phyloP scores from a whole-genome alignment of 1,284 basidiomycete species.

The Leucoagaricus sp. region DNA sequence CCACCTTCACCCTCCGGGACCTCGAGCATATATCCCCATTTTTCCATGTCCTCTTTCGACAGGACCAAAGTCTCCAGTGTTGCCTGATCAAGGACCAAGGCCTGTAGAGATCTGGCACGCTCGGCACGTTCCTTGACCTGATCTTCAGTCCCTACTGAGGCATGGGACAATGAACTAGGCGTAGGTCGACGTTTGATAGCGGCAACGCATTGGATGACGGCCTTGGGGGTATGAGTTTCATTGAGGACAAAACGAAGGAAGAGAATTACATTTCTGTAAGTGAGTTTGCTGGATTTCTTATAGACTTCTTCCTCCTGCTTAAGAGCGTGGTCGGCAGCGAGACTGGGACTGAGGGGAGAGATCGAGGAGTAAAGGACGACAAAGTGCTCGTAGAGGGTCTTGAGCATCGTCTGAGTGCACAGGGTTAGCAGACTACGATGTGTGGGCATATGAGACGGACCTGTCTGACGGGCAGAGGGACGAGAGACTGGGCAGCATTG shows the following conservation, averaged over 20 bases:
- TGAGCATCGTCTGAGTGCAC: conserved; percentile 77
- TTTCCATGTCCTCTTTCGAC: conserved; percentile 55
- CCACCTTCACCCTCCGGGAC: conserved; percentile 68
- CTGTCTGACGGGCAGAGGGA: conserved; percentile 72
- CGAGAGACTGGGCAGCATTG: conserved; percentile 62
- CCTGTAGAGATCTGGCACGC: conserved; percentile 55
- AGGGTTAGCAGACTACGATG: conserved; percentile 16
- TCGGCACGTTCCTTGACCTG: conserved; percentile 63
- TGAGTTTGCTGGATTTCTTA: conserved; percentile 66
- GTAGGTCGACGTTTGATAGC: conserved; percentile 69
- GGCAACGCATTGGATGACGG: conserved; percentile 72
- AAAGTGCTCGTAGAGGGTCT: conserved; percentile 71
- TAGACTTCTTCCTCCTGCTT: conserved; percentile 80
- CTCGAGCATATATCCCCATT: conserved; percentile 73
- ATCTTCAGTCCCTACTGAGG: conserved; percentile 81
- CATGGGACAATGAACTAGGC: conserved; percentile 63
- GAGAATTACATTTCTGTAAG: conserved; percentile 70
- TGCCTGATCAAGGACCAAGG: conserved; percentile 55
- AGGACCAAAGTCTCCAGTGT: conserved; percentile 63
- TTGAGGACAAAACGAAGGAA: conserved; percentile 14
- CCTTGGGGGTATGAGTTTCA: conserved; percentile 43
- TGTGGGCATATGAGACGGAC: conserved; percentile 31
- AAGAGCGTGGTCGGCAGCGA: conserved; percentile 75
- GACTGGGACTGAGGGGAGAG: conserved; percentile 47
- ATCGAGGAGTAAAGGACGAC: conserved; percentile 60